Conservation (phyloP, 441 rosid genomes). For the Viola pubescens region DNA sequence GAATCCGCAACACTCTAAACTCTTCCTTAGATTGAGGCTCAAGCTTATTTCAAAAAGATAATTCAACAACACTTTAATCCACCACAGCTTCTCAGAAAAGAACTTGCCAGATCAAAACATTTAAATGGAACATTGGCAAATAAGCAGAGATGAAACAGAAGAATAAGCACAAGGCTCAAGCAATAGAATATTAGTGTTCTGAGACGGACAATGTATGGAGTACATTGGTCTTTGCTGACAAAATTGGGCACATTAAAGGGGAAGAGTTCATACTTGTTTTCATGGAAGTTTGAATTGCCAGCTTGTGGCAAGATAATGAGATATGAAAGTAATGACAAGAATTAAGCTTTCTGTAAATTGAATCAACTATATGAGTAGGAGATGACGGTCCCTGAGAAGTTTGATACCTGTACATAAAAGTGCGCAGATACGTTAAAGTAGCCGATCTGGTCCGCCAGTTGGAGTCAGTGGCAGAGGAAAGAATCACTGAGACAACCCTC, state of each 20-base stretch:
- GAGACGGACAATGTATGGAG: too few relatives aligned
- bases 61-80: slow-evolving; percentile 1
- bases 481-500: slow-evolving; percentile 62
- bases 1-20: slow-evolving; percentile 8
- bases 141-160: neutral
- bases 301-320: too few relatives aligned
- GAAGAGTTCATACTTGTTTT: too few relatives aligned
- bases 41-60: slow-evolving; percentile 1
- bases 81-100: neutral
- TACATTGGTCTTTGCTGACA: too few relatives aligned
- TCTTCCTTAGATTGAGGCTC: slow-evolving; percentile 4
- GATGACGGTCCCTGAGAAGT: slow-evolving; percentile 6
- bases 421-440: slow-evolving; percentile 77
- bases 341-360: neutral
- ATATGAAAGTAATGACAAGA: too few relatives aligned
- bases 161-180: neutral
- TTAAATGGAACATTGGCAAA: neutral
- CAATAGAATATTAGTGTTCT: neutral
- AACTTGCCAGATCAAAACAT: neutral
- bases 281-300: too few relatives aligned
- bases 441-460: slow-evolving; percentile 99
- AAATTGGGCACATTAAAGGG: too few relatives aligned
- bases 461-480: slow-evolving; percentile 64
- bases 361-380: neutral
- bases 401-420: slow-evolving; percentile 92